These are phyloP conservation scores for Paramecium primaurelia DNA, from an alignment of 73 alveolate genomes.

Conservation along the genomic window DNA sequence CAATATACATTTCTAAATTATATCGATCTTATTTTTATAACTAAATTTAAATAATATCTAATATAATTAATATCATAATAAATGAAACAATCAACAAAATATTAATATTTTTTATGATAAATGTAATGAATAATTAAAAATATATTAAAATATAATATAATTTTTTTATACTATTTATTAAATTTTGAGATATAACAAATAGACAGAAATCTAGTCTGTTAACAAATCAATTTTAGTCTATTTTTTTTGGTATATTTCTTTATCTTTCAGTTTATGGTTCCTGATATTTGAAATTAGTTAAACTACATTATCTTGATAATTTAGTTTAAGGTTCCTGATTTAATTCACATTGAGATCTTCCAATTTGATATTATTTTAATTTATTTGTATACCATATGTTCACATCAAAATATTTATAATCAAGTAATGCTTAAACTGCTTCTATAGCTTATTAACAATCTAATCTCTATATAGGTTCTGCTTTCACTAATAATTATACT, in stretches of 20 bases:
- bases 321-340: background rate
- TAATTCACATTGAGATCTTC: background rate
- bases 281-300: background rate
- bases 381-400: background rate
- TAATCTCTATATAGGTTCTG: background rate
- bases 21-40: no score
- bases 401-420: conserved; percentile 21
- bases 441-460: background rate
- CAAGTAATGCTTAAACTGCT: background rate
- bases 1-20: background rate
- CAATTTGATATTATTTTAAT: background rate
- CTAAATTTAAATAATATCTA: no score
- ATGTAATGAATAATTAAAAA: no score
- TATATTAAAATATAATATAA: no score
- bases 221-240: background rate
- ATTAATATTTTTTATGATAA: no score
- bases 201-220: background rate
- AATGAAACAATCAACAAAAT: no score
- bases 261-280: background rate
- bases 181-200: background rate
- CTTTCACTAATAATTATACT: background rate
- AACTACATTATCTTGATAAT: background rate
- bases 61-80: no score
- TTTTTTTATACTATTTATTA: background rate
- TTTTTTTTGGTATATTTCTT: background rate